A percentile compares a stretch with the other conserved stretches of the same genome.
Evolutionary conservation across 768 basidiomycete genomes (phyloP).

Genomic region (Piloderma croceum): DNA sequence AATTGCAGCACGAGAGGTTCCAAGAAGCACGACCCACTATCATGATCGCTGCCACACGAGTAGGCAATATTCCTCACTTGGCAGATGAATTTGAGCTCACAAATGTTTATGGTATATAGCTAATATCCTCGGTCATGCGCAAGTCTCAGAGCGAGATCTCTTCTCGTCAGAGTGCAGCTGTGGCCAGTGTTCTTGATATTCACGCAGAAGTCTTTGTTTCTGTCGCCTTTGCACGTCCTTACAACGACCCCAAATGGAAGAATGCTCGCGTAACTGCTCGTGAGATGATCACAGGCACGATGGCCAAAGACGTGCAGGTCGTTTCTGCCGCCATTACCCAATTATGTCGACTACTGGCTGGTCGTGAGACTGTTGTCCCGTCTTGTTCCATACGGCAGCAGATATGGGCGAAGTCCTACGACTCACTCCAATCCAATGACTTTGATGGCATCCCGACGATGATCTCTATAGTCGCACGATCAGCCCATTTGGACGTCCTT

Average conservation of each 20-base stretch:
- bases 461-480: slow-evolving; percentile 50
- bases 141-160: slow-evolving; percentile 26
- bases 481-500: slow-evolving; percentile 64
- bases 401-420: slow-evolving; percentile 68
- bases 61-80: slow-evolving; percentile 32
- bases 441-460: slow-evolving; percentile 52
- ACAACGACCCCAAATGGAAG: slow-evolving; percentile 37
- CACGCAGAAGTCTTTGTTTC: slow-evolving; percentile 44
- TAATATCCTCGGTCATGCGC: slow-evolving; percentile 29
- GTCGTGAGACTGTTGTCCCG: slow-evolving; percentile 24
- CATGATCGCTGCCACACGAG: slow-evolving; percentile 56
- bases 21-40: slow-evolving; percentile 50
- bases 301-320: slow-evolving; percentile 30
- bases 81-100: slow-evolving; percentile 7
- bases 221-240: slow-evolving; percentile 39
- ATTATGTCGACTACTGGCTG: slow-evolving; percentile 27
- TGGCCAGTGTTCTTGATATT: slow-evolving; percentile 41
- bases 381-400: slow-evolving; percentile 42
- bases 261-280: slow-evolving; percentile 36
- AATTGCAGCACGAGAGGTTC: slow-evolving; percentile 76
- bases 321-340: slow-evolving; percentile 32
- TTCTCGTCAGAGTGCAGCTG: slow-evolving; percentile 22
- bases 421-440: slow-evolving; percentile 53
- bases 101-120: slow-evolving; percentile 17
- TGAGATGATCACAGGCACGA: slow-evolving; percentile 31